Conservation (phyloP, 768 basidiomycete species). For the Ramaria sp. region DNA sequence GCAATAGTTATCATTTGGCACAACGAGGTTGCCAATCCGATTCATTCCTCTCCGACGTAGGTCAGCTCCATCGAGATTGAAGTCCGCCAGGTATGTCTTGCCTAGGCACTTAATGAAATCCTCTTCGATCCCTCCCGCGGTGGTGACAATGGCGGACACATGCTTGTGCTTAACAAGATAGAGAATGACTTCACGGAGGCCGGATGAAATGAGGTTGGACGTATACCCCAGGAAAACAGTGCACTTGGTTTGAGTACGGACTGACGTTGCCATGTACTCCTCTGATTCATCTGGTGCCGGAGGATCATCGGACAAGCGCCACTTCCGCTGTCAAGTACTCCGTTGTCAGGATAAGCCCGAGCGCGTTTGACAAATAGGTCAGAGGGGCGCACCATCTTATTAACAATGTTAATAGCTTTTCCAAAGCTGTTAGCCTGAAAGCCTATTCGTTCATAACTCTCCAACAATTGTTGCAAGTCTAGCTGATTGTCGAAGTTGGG, state of each 20-base stretch:
- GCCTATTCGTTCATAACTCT: constrained; percentile 81
- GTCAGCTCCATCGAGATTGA: constrained; percentile 82
- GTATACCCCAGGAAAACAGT: constrained; percentile 96
- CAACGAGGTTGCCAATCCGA: constrained; percentile 89
- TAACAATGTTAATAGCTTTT: constrained; percentile 79
- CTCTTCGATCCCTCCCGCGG: constrained; percentile 97
- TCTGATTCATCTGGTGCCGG: constrained; percentile 60
- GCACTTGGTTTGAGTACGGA: constrained; percentile 65
- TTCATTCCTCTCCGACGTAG: constrained; percentile 89
- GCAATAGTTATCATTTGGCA: constrained; percentile 99
- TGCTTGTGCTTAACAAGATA: constrained; percentile 91
- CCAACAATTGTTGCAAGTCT: constrained; percentile 59
- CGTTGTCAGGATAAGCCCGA: not conserved
- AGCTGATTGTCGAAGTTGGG: constrained; percentile 72
- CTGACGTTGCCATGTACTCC: constrained; percentile 42
- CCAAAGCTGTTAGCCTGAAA: constrained; percentile 96
- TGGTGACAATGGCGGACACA: constrained; percentile 85
- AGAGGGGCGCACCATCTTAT: constrained; percentile 67
- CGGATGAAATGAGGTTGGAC: constrained; percentile 96
- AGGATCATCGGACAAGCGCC: constrained; percentile 84
- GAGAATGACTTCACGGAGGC: constrained; percentile 83
- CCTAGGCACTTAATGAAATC: constrained; percentile 99
- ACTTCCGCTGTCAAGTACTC: constrained; percentile 49
- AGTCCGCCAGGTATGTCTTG: constrained; percentile 92
- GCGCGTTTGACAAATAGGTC: not conserved